A percentile compares a stretch with the other conserved stretches of the same genome.
Evolutionary conservation across 495 filamentous ascomycete species (phyloP).

Genomic region (Talaromyces nanjingensis): DNA sequence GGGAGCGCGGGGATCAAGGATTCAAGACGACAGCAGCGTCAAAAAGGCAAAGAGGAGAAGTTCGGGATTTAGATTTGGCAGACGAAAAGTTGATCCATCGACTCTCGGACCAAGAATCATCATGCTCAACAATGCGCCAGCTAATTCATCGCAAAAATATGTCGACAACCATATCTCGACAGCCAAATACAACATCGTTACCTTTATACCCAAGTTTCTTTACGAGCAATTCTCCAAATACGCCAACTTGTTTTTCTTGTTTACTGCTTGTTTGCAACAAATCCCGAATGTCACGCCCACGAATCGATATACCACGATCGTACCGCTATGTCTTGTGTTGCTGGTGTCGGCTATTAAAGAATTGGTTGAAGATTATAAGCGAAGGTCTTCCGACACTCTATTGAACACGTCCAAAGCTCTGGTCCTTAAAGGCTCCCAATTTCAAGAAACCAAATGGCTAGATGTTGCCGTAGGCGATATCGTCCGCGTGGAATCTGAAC

Average conservation of each 20-base stretch:
- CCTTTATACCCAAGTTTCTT: conserved; percentile 96
- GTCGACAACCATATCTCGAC: conserved; percentile 96
- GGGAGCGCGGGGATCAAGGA: conserved; percentile 42
- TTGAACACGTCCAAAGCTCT: conserved; percentile 85
- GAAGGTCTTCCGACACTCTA: conserved; percentile 77
- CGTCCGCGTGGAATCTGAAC: conserved; percentile 88
- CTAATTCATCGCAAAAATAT: conserved; percentile 82
- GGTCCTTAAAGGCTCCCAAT: conserved; percentile 76
- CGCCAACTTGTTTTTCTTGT: conserved; percentile 98
- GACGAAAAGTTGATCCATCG: conserved; percentile 78
- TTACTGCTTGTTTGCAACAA: conserved; percentile 92
- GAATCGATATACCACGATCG: conserved; percentile 93
- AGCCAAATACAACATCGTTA: conserved; percentile 92
- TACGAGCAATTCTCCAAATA: conserved; percentile 99
- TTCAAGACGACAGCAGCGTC: conserved; percentile 23
- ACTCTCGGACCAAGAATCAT: conserved; percentile 89
- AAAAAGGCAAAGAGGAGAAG: conserved; percentile 43
- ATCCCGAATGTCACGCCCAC: conserved; percentile 93
- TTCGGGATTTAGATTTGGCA: conserved; percentile 81
- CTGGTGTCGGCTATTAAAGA: conserved; percentile 93
- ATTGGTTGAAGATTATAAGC: conserved; percentile 85
- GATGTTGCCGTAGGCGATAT: conserved; percentile 93
- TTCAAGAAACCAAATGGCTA: conserved; percentile 86
- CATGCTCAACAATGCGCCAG: conserved; percentile 93
- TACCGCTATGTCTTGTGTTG: conserved; percentile 81